A percentile compares a stretch with the other conserved stretches of the same genome.
Evolutionary conservation across 78 protist genomes (phyloP).

Genomic region (Acrasis kona): DNA sequence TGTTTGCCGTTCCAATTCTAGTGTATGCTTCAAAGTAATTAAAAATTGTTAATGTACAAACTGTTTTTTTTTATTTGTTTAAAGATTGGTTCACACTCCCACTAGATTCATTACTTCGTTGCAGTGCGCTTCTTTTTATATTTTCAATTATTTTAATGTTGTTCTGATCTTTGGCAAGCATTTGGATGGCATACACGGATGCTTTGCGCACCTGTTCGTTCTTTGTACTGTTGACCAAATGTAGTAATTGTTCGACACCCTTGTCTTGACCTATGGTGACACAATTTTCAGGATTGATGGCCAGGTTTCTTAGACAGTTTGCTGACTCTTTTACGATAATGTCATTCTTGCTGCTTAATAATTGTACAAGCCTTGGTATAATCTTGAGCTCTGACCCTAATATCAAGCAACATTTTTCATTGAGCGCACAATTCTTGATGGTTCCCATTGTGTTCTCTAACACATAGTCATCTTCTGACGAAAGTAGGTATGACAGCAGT

Average conservation of each 20-base stretch:
- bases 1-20: too few relatives aligned
- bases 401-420: neutral
- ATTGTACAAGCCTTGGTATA: neutral
- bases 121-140: too few relatives aligned
- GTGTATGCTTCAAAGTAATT: too few relatives aligned
- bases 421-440: constrained; percentile 16
- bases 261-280: neutral
- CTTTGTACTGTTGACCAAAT: neutral
- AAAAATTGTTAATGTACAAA: too few relatives aligned
- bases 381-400: constrained; percentile 1
- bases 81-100: too few relatives aligned
- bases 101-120: too few relatives aligned
- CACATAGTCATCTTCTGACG: neutral
- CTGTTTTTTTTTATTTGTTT: too few relatives aligned
- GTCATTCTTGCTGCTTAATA: constrained; percentile 2
- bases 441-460: constrained; percentile 23
- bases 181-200: too few relatives aligned
- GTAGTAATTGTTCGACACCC: neutral
- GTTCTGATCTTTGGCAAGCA: too few relatives aligned
- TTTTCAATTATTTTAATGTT: too few relatives aligned
- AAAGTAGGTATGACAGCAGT: too few relatives aligned
- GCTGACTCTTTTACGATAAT: constrained; percentile 6
- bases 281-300: neutral
- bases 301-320: constrained; percentile 10
- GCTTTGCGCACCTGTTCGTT: too few relatives aligned